phyloP scores from a whole-genome alignment of 1,284 basidiomycete genomes.

The Austropuccinia psidii region DNA sequence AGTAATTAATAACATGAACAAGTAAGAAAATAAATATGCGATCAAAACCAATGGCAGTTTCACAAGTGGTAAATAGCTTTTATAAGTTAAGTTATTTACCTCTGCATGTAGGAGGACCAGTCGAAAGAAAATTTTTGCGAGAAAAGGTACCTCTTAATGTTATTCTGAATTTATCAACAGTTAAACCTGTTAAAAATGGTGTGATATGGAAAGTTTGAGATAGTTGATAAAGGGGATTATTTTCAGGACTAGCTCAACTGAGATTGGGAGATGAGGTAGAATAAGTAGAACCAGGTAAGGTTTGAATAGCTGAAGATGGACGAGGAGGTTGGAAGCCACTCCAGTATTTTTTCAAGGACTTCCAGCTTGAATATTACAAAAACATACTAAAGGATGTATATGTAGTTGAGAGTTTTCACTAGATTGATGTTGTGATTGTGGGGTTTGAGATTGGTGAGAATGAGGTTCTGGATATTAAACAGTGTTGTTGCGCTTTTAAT shows the following conservation, averaged over 20 bases:
- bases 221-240: background rate
- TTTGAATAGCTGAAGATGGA: slow-evolving; percentile 16
- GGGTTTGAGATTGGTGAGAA: background rate
- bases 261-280: background rate
- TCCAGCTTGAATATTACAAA: slow-evolving; percentile 2
- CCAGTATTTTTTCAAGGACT: slow-evolving; percentile 22
- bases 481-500: slow-evolving; percentile 24
- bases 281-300: slow-evolving; percentile 7
- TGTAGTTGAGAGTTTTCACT: too few relatives aligned
- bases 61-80: slow-evolving; percentile 18
- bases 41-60: slow-evolving; percentile 13
- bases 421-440: slow-evolving; percentile 4
- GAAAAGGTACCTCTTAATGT: background rate
- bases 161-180: slow-evolving; percentile 2
- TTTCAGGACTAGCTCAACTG: background rate
- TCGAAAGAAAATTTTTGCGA: slow-evolving; percentile 14
- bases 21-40: slow-evolving; percentile 19
- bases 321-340: slow-evolving; percentile 29
- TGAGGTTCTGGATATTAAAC: background rate
- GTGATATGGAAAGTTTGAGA: background rate
- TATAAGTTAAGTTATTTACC: slow-evolving; percentile 31
- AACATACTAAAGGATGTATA: too few relatives aligned
- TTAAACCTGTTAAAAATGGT: background rate
- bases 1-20: background rate
- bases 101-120: slow-evolving; percentile 10